Evolutionary conservation across 169 alveolate genomes (phyloP).

Genomic region (Plasmodium vivax): DNA sequence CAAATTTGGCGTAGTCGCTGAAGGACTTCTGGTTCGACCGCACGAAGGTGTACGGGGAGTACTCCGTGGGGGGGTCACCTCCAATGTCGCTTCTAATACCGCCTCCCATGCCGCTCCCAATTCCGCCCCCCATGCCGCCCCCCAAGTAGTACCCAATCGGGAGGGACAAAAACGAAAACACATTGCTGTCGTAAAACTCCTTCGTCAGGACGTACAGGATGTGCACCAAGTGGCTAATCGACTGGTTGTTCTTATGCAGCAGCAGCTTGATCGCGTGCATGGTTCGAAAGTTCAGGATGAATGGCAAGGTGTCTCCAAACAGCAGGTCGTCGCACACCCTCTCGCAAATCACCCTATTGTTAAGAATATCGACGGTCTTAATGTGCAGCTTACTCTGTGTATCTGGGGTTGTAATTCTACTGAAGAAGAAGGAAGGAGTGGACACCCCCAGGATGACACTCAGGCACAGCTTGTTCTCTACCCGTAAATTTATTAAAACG

Average conservation of each 20-base stretch:
- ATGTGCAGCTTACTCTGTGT: constrained; percentile 62
- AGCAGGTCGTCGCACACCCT: constrained; percentile 17
- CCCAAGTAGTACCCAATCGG: constrained; percentile 54
- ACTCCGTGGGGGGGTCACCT: neutral
- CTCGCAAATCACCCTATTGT: constrained; percentile 42
- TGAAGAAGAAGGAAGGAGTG: constrained; percentile 50
- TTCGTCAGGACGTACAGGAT: constrained; percentile 49
- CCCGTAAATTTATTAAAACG: constrained; percentile 45
- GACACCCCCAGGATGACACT: constrained; percentile 67
- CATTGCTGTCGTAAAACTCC: constrained; percentile 52
- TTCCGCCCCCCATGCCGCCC: neutral
- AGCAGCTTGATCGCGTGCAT: constrained; percentile 48
- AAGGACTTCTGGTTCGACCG: constrained; percentile 27
- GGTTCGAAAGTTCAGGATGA: constrained; percentile 24
- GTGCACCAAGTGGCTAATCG: constrained; percentile 52
- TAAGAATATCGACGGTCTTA: constrained; percentile 38
- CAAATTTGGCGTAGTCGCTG: neutral
- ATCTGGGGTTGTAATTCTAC: constrained; percentile 52
- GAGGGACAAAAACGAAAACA: constrained; percentile 38
- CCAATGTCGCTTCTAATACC: neutral
- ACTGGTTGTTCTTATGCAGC: constrained; percentile 59
- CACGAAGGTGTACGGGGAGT: constrained; percentile 55
- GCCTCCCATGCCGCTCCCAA: neutral
- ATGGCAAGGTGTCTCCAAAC: constrained; percentile 30
- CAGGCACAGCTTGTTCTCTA: constrained; percentile 27